These are phyloP conservation scores for Hemileccinum rubropunctum DNA, from an alignment of 768 basidiomycete genomes.

Conservation along the genomic window DNA sequence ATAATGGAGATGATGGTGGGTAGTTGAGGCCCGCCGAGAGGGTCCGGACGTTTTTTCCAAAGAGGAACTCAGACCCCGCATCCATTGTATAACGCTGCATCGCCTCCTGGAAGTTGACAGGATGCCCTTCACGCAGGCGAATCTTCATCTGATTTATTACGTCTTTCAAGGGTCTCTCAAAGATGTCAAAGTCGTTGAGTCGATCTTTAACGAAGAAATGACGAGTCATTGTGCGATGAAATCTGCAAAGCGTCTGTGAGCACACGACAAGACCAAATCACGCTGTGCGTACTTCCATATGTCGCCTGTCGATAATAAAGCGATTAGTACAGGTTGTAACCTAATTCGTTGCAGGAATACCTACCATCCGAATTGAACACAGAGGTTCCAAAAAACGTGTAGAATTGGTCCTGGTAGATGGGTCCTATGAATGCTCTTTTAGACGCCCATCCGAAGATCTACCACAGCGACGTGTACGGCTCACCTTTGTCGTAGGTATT, in stretches of 20 bases:
- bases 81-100: conserved; percentile 51
- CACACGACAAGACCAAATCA: neutral
- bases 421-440: conserved; percentile 16
- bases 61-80: conserved; percentile 56
- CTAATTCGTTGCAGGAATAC: neutral
- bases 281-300: conserved; percentile 35
- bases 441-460: neutral
- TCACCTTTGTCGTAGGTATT: conserved; percentile 36
- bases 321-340: neutral
- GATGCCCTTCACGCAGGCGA: conserved; percentile 34
- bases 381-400: conserved; percentile 34
- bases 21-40: conserved; percentile 39
- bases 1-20: conserved; percentile 25
- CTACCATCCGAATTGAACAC: conserved; percentile 42
- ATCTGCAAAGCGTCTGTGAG: conserved; percentile 23
- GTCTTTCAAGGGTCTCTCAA: conserved; percentile 35
- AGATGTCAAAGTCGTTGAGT: conserved; percentile 40
- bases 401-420: conserved; percentile 21
- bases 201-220: conserved; percentile 41
- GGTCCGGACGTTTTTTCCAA: conserved; percentile 40
- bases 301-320: conserved; percentile 24
- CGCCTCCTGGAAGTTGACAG: conserved; percentile 45
- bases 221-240: conserved; percentile 41
- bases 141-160: conserved; percentile 33
- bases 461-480: neutral